Base-by-base conservation (phyloP, 2,329 filamentous ascomycete species). In the Cryoendolithus antarcticus region DNA sequence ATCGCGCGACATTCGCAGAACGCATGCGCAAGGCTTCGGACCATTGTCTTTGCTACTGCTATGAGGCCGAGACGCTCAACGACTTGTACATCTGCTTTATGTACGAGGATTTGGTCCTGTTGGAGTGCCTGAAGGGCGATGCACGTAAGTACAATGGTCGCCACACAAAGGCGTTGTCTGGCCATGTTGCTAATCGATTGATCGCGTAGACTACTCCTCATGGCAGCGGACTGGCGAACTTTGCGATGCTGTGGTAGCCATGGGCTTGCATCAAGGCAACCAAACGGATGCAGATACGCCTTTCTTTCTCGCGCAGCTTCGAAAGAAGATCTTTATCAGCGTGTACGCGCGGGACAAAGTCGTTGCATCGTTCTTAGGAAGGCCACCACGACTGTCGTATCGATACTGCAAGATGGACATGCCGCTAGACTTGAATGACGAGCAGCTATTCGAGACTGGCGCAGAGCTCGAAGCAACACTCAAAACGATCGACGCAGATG, bases 381-480 rank as follows among this genome's bases (percentile, higher is more conserved):
- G 72, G 1, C 75, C 74, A 1, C 74, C 74, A 0, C 53, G 68
- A 34, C 37, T 57, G 2, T 52, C 49, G 8, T 64, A 71, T 21
- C 64, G 70, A 1, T 77, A 75, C 48, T 70, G 66, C 33, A 64
- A 65, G 5, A 65, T 72, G 1, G 70, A 72, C 10, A 50, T 68
- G 2, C 73, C 74, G 0, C 56, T 77, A 0, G 75, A 77, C 46
- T 50, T 79, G 0, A 61, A 56, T 3, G 72, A 76, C 33, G 55
- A 64, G 1, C 62, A 70, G 9, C 55, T 72, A 0, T 55, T 74
- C 13, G 59, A 61, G 2, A 64, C 67, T 7, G 63, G 62, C 0
- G 53, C 60, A 3, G 62, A 62, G 2, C 50, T 71, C 4, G 52
- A 62, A 4, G 42, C 45, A 2, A 66, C 59, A 0, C 44, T 70